Evolutionary conservation across 345 rosid genomes (phyloP).

Genomic region (Bruguiera parviflora): DNA sequence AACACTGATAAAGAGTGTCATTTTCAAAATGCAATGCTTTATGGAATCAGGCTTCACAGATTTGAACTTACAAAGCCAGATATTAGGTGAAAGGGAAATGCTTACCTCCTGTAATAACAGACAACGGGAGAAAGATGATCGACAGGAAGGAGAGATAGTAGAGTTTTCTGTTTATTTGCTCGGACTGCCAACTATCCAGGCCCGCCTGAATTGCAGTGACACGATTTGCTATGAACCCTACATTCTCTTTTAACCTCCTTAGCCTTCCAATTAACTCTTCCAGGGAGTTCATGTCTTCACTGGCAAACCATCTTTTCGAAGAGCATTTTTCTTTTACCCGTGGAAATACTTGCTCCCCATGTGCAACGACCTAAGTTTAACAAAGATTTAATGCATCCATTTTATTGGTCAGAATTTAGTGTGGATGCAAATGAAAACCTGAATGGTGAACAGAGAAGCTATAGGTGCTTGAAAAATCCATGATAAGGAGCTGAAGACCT

Average conservation of each 20-base stretch:
- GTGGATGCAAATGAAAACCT: too few species aligned
- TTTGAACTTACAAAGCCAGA: neutral
- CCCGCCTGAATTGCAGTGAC: slow-evolving; percentile 90
- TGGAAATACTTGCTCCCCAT: slow-evolving; percentile 95
- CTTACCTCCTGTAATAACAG: slow-evolving; percentile 92
- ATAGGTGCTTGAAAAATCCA: neutral
- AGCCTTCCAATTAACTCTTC: slow-evolving; percentile 82
- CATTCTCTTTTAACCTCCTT: slow-evolving; percentile 85
- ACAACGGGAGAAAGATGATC: slow-evolving; percentile 85
- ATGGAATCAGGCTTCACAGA: too few species aligned
- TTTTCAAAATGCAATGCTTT: neutral
- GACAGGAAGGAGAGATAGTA: slow-evolving; percentile 96
- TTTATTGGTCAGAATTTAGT: neutral
- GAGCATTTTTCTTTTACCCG: slow-evolving; percentile 84
- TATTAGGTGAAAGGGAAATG: neutral
- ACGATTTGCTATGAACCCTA: slow-evolving; percentile 90
- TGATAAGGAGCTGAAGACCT: neutral
- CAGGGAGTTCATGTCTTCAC: slow-evolving; percentile 55
- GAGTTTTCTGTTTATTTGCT: slow-evolving; percentile 88
- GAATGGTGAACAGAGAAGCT: too few species aligned
- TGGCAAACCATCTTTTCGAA: slow-evolving; percentile 63
- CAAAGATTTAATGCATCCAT: slow-evolving; percentile 1
- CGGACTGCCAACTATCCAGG: slow-evolving; percentile 91
- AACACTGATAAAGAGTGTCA: slow-evolving; percentile 46
- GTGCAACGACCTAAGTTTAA: slow-evolving; percentile 68